phyloP scores from a whole-genome alignment of 352 stramenopile species.

The Phytophthora sp. region DNA sequence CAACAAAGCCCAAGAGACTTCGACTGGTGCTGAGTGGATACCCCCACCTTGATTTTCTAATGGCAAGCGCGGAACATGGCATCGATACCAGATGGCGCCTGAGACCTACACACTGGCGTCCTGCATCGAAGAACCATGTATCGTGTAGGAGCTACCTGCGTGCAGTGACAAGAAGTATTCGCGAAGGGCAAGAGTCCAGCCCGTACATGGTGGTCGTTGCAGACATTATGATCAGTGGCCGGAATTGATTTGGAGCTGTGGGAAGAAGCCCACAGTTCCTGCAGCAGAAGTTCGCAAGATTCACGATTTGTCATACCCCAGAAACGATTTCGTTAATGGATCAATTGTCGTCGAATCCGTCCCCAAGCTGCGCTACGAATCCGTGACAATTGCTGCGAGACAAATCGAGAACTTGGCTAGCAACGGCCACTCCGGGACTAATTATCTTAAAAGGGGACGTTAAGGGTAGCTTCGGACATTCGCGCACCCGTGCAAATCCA shows the following conservation, averaged over 20 bases:
- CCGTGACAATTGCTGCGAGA: conserved; percentile 11
- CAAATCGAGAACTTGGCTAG: conserved; percentile 11
- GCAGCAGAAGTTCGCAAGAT: conserved; percentile 11
- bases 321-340: conserved; percentile 2
- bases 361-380: conserved; percentile 15
- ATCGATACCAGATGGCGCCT: conserved; percentile 4
- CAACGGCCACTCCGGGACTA: background rate
- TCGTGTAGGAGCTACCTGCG: conserved; percentile 3
- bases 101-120: background rate
- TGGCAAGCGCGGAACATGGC: background rate
- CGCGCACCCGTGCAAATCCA: conserved; percentile 1
- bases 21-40: background rate
- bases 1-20: too few relatives aligned
- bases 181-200: conserved; percentile 11
- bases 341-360: conserved; percentile 2
- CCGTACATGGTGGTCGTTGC: conserved; percentile 24
- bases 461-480: conserved; percentile 18
- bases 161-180: conserved; percentile 12
- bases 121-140: conserved; percentile 7
- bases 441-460: conserved; percentile 24
- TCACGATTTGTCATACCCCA: conserved; percentile 23
- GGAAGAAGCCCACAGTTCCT: conserved; percentile 24
- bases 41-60: background rate
- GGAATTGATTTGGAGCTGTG: conserved; percentile 12
- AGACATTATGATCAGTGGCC: conserved; percentile 11